These are phyloP conservation scores for Crataegus laevigata DNA, from an alignment of 306 rosid genomes.

Conservation along the genomic window DNA sequence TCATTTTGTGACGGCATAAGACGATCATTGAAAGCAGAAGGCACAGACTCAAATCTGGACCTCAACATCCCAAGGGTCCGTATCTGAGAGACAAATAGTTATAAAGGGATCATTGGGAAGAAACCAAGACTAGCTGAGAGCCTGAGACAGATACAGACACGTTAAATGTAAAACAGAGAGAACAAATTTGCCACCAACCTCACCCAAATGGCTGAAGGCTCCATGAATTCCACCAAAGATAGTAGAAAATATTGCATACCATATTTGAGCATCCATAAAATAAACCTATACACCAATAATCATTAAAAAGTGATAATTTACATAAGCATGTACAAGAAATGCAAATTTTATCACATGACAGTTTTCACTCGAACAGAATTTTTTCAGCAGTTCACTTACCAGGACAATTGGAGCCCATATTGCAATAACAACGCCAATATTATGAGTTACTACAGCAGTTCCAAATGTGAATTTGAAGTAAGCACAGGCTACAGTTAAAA, in stretches of 20 bases:
- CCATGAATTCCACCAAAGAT: constrained; percentile 88
- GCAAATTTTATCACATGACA: constrained; percentile 11
- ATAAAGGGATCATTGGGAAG: constrained; percentile 15
- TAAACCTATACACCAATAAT: constrained; percentile 60
- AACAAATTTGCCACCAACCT: constrained; percentile 55
- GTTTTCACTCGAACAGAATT: constrained; percentile 4
- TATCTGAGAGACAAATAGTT: constrained; percentile 52
- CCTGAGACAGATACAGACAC: background rate
- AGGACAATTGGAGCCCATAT: constrained; percentile 95
- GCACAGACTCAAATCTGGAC: constrained; percentile 74
- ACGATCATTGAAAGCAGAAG: constrained; percentile 57
- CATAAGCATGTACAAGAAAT: constrained; percentile 9
- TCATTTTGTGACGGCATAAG: constrained; percentile 52
- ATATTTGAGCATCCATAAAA: constrained; percentile 96
- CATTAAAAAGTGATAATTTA: constrained; percentile 8
- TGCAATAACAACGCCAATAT: constrained; percentile 53
- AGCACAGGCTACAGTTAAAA: constrained; percentile 14
- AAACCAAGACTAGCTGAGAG: constrained; percentile 7
- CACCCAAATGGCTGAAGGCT: constrained; percentile 98
- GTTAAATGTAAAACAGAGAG: background rate
- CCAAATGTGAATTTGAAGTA: constrained; percentile 11
- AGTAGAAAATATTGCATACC: constrained; percentile 96
- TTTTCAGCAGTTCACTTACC: constrained; percentile 42
- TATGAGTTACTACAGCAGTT: constrained; percentile 51
- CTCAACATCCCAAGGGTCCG: constrained; percentile 99